Percentiles rank a stretch among this genome's conserved stretches.
Conservation (phyloP, 1,139 yeast species). For the Taphrina pruni region DNA sequence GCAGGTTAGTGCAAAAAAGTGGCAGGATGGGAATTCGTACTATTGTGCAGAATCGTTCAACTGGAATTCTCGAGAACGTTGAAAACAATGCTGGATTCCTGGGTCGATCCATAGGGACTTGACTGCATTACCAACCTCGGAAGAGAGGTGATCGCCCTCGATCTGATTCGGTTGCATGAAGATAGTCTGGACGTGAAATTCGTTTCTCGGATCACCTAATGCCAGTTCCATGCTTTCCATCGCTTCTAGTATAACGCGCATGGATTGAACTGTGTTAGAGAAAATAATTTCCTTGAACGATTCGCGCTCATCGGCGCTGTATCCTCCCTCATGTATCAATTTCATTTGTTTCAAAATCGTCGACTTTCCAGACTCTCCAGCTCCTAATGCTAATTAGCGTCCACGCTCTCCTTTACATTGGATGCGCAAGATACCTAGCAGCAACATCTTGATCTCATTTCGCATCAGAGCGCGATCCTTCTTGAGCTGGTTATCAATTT, state of each 20-base stretch:
- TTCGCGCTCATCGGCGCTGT: constrained; percentile 74
- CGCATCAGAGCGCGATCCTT: constrained; percentile 60
- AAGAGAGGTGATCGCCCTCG: constrained; percentile 45
- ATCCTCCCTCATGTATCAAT: constrained; percentile 83
- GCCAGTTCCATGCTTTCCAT: constrained; percentile 45
- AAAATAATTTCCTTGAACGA: constrained; percentile 91
- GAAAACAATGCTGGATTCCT: constrained; percentile 64
- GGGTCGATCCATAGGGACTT: constrained; percentile 62
- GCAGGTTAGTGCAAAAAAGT: background rate
- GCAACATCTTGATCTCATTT: constrained; percentile 50
- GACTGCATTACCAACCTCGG: constrained; percentile 48
- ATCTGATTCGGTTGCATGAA: constrained; percentile 46
- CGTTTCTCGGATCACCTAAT: constrained; percentile 43
- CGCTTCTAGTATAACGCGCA: constrained; percentile 73
- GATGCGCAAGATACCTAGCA: constrained; percentile 41
- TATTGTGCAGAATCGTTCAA: constrained; percentile 86
- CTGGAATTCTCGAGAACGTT: constrained; percentile 75
- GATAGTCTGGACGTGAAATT: constrained; percentile 43
- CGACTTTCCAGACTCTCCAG: constrained; percentile 96
- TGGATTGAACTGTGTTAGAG: constrained; percentile 88
- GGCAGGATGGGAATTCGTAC: constrained; percentile 27
- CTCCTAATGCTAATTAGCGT: constrained; percentile 49
- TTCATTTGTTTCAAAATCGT: constrained; percentile 94
- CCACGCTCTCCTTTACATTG: background rate
- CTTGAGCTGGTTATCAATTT: constrained; percentile 69